Evolutionary conservation across 768 basidiomycete species (phyloP).

Genomic region (Boletus rubropictus): DNA sequence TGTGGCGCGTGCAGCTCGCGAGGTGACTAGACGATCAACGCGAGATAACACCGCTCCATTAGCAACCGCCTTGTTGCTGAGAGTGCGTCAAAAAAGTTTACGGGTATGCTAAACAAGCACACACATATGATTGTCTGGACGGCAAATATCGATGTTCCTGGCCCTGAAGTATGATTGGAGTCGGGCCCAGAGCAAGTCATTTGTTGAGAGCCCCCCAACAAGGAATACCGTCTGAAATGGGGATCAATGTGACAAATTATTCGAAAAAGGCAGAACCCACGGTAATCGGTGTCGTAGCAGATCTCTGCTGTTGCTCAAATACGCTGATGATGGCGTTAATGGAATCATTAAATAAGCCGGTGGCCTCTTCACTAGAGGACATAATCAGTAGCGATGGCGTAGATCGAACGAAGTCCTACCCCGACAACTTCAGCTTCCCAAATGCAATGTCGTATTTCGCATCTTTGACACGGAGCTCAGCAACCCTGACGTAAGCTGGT

Average conservation of each 20-base stretch:
- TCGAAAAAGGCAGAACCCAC: not conserved
- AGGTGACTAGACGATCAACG: not conserved
- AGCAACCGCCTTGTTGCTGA: conserved; percentile 9
- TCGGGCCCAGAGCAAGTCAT: conserved; percentile 8
- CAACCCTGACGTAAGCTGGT: conserved; percentile 10
- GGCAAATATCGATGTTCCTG: not conserved
- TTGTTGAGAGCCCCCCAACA: conserved; percentile 9
- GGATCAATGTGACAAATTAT: not conserved
- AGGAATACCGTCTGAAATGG: conserved; percentile 9
- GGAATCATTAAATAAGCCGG: conserved; percentile 4
- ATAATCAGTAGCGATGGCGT: not conserved
- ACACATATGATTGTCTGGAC: conserved; percentile 7
- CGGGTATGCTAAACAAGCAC: not conserved
- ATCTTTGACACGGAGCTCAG: not conserved
- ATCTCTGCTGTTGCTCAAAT: conserved; percentile 10
- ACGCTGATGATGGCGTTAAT: conserved; percentile 5
- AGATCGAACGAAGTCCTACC: conserved; percentile 2
- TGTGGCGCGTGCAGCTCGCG: conserved; percentile 2
- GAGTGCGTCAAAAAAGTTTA: not conserved
- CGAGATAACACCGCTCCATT: conserved; percentile 7
- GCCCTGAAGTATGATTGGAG: conserved; percentile 7
- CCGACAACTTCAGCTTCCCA: conserved; percentile 11
- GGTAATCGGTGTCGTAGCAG: not conserved
- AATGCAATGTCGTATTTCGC: not conserved
- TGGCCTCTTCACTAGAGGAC: conserved; percentile 3